These are phyloP conservation scores for Peronospora tabacina DNA, from an alignment of 352 stramenopile genomes.

Conservation along the genomic window DNA sequence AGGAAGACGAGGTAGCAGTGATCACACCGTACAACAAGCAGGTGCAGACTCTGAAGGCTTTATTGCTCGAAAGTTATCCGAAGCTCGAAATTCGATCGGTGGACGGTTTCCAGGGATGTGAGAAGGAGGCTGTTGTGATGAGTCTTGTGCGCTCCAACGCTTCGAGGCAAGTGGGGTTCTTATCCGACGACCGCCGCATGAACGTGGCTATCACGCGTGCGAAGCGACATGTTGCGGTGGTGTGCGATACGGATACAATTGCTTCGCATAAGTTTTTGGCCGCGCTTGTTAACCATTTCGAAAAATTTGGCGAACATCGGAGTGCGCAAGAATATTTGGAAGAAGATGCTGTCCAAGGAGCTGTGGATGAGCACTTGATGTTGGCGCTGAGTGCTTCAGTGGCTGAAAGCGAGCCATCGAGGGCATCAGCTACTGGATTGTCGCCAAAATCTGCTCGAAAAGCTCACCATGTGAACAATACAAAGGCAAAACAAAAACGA, in stretches of 20 bases:
- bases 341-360: constrained; percentile 42
- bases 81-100: constrained; percentile 89
- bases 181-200: constrained; percentile 93
- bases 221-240: constrained; percentile 90
- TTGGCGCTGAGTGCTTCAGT: constrained; percentile 3
- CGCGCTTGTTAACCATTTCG: constrained; percentile 87
- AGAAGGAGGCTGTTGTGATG: constrained; percentile 98
- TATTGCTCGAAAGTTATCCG: constrained; percentile 68
- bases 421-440: neutral
- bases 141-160: constrained; percentile 94
- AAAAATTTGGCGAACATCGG: constrained; percentile 88
- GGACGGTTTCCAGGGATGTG: constrained; percentile 95
- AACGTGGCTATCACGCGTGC: constrained; percentile 97
- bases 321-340: constrained; percentile 80
- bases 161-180: constrained; percentile 89
- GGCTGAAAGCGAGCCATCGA: constrained; percentile 1
- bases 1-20: constrained; percentile 89
- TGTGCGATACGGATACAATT: constrained; percentile 94
- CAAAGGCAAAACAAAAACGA: constrained; percentile 9
- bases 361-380: constrained; percentile 15
- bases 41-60: constrained; percentile 84
- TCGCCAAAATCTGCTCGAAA: constrained; percentile 6
- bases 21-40: constrained; percentile 99
- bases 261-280: constrained; percentile 87
- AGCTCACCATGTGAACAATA: constrained; percentile 3